These are phyloP conservation scores for Aspergillus oerlinghausenensis DNA, from an alignment of 2,329 filamentous ascomycete genomes.

Conservation along the genomic window DNA sequence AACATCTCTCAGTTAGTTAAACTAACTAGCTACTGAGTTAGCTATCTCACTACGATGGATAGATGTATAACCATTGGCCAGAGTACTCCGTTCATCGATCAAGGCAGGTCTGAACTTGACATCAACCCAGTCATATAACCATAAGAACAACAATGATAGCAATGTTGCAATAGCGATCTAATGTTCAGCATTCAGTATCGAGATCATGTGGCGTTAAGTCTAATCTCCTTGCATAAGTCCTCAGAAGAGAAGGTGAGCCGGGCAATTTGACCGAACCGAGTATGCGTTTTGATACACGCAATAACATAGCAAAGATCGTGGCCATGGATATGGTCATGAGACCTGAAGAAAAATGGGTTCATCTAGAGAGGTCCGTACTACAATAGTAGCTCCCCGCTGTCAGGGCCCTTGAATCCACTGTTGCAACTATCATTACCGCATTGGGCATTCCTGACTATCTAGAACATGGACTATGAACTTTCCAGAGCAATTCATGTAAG, in stretches of 20 bases:
- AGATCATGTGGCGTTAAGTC: neutral
- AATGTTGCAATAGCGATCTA: neutral
- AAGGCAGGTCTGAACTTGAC: no score
- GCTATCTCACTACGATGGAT: slow-evolving; percentile 1
- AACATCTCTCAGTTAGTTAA: neutral
- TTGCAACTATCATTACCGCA: neutral
- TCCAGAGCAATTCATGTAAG: neutral
- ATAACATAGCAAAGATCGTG: neutral
- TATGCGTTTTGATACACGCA: neutral
- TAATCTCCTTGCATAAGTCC: neutral
- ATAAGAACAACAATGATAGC: neutral
- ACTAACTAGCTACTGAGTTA: neutral
- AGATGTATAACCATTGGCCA: neutral
- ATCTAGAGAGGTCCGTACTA: neutral
- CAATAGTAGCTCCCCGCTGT: slow-evolving; percentile 15
- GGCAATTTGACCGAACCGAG: neutral
- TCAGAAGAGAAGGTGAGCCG: neutral
- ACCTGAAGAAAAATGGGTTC: slow-evolving; percentile 18
- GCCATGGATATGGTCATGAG: slow-evolving; percentile 26
- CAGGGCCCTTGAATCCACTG: slow-evolving; percentile 15
- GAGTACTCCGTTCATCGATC: no score
- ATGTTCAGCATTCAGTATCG: neutral
- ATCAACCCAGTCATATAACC: neutral
- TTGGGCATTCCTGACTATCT: neutral
- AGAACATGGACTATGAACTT: neutral